Conservation (phyloP, 768 basidiomycete genomes). For the Hemileccinum rubropunctum region DNA sequence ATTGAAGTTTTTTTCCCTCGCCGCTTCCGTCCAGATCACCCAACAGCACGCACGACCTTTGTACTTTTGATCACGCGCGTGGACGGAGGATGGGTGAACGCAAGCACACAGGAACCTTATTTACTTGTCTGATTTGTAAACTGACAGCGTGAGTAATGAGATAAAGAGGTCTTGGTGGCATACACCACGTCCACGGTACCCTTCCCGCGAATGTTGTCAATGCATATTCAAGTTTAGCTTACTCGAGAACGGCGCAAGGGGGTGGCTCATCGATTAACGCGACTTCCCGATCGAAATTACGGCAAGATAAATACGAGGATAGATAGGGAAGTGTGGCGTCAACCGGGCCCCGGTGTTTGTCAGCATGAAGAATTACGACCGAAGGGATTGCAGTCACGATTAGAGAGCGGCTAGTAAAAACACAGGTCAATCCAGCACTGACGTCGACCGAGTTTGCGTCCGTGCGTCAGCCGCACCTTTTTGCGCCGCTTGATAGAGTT, state of each 20-base stretch:
- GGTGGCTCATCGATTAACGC: slow-evolving; percentile 2
- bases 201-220: slow-evolving; percentile 1
- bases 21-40: not conserved
- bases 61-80: not conserved
- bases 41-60: not conserved
- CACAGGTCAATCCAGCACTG: too few species aligned
- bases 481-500: too few species aligned
- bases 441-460: too few species aligned
- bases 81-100: slow-evolving; percentile 1
- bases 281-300: slow-evolving; percentile 12
- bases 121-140: not conserved
- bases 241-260: slow-evolving; percentile 8
- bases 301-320: slow-evolving; percentile 17
- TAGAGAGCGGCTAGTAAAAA: too few species aligned
- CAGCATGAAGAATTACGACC: not conserved
- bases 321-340: slow-evolving; percentile 11
- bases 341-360: not conserved
- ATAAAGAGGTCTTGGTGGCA: not conserved
- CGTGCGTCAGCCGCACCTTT: too few species aligned
- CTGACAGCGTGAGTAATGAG: not conserved
- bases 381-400: not conserved
- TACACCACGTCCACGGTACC: not conserved
- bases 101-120: not conserved
- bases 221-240: not conserved
- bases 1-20: slow-evolving; percentile 10